Conservation (phyloP, 2,329 filamentous ascomycete species). For the Fusarium caatingaense region DNA sequence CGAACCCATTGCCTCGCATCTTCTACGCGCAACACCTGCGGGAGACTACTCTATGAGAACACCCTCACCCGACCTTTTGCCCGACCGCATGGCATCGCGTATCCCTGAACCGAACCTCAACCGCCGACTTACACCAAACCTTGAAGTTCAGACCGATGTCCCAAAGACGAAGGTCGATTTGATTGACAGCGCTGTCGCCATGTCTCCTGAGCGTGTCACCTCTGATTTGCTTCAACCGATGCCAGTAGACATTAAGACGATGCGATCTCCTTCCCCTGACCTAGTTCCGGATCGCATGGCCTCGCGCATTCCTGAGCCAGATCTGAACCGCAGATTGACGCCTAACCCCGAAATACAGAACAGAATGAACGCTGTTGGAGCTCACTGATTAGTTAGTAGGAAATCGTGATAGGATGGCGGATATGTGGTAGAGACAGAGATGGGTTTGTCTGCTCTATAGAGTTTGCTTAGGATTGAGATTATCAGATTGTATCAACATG, state of each 20-base stretch:
- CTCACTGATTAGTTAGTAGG: not conserved
- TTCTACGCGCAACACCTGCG: slow-evolving; percentile 66
- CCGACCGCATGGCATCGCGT: slow-evolving; percentile 70
- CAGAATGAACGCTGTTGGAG: slow-evolving; percentile 43
- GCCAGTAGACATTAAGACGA: slow-evolving; percentile 64
- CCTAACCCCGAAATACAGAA: slow-evolving; percentile 61
- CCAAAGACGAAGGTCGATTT: slow-evolving; percentile 58
- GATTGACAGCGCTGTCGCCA: slow-evolving; percentile 59
- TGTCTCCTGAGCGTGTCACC: slow-evolving; percentile 65
- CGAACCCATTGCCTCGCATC: slow-evolving; percentile 66
- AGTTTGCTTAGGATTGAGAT: slow-evolving; percentile 3
- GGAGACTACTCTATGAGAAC: slow-evolving; percentile 67
- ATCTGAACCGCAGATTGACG: slow-evolving; percentile 58
- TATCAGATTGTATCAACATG: slow-evolving; percentile 34
- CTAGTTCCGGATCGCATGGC: slow-evolving; percentile 72
- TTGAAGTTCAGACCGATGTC: slow-evolving; percentile 65
- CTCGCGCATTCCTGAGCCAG: slow-evolving; percentile 65
- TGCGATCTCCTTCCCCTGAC: slow-evolving; percentile 68
- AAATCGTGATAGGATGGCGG: not conserved
- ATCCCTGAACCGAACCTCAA: slow-evolving; percentile 61
- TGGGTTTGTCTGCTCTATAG: slow-evolving; percentile 35
- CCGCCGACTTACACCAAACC: slow-evolving; percentile 57
- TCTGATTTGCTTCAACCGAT: slow-evolving; percentile 64
- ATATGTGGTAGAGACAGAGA: slow-evolving; percentile 7
- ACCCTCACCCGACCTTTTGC: slow-evolving; percentile 69